Base-by-base conservation (phyloP, 441 rosid genomes). In the Dalechampia spathulata region DNA sequence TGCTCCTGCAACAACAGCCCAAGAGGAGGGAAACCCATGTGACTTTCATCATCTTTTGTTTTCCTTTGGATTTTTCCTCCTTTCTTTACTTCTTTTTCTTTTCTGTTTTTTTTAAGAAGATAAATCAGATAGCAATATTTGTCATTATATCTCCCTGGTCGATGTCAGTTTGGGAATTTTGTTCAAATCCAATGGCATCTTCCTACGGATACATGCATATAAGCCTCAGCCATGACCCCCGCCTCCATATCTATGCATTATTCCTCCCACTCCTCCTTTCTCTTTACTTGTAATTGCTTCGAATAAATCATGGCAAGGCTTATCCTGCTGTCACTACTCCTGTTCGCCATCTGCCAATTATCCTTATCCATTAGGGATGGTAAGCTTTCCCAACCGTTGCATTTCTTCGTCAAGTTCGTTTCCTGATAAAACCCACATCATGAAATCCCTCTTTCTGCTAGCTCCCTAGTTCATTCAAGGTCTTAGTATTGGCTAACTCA, bases 321-420 rank as follows among this genome's bases (percentile, higher is more conserved):
- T 27, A 3, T 48, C 64, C 36, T 72, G 7, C 15, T 61, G 69
- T 46, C 72, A 11, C 80, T 82, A 78, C 72, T 82, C 8, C 80
- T 82, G 34, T 67, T 68, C 15, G 68, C 83, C 65, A 45, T 65
- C 61, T 62, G 49, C 72, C 75, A 55, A 59, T 39, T 67, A 48
- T 62, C 81, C 63, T 70, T 73, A 37, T 77, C 85, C 64, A 63
- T 75, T 61, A 59, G 63, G 48, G 90, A 85, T 58, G 83, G 84
- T 86, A 65, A 42, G 69, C 57, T 32, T 32, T 16, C 25, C 0
- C 9, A 36, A 36, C 7, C 12, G 7, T 11, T 36, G 2, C 6
- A 4, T 36, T 36, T 2, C 2, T 11, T 5, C 34, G 4, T 30
- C 39, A 28, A 28, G 34, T 7, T 3, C 34, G 7, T 3, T 41